Evolutionary conservation across 2,329 filamentous ascomycete genomes (phyloP).

Genomic region (Pseudogymnoascus sp.): DNA sequence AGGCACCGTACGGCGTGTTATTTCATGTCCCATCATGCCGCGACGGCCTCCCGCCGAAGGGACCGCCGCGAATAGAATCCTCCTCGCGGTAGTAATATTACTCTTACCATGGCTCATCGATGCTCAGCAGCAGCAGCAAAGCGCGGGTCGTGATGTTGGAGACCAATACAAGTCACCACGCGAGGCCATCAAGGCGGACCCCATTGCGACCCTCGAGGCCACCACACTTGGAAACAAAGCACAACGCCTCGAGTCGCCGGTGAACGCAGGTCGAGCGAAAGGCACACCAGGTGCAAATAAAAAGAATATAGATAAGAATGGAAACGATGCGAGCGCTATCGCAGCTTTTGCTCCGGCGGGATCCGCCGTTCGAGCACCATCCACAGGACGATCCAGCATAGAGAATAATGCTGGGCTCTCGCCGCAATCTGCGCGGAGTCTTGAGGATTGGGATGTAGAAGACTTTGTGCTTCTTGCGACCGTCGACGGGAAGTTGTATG

Average conservation of each 20-base stretch:
- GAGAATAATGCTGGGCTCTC: conserved; percentile 52
- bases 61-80: conserved; percentile 40
- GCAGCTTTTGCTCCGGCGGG: conserved; percentile 94
- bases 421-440: conserved; percentile 82
- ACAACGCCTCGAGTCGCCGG: conserved; percentile 27
- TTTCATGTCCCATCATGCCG: conserved; percentile 42
- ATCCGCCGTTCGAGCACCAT: conserved; percentile 94
- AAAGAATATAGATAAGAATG: conserved; percentile 22
- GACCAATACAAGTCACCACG: conserved; percentile 24
- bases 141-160: conserved; percentile 16
- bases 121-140: conserved; percentile 54
- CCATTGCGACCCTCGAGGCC: conserved; percentile 21
- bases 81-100: conserved; percentile 47
- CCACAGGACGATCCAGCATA: conserved; percentile 54
- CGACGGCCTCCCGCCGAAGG: conserved; percentile 55
- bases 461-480: conserved; percentile 99
- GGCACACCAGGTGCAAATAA: conserved; percentile 23
- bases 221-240: conserved; percentile 23
- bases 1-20: conserved; percentile 5
- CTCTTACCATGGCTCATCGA: conserved; percentile 51
- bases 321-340: conserved; percentile 84
- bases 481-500: conserved; percentile 94
- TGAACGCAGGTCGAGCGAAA: conserved; percentile 23
- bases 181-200: conserved; percentile 23
- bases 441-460: conserved; percentile 99